Conservation (phyloP, 129 eudicot genomes). For the Glebionis coronaria region DNA sequence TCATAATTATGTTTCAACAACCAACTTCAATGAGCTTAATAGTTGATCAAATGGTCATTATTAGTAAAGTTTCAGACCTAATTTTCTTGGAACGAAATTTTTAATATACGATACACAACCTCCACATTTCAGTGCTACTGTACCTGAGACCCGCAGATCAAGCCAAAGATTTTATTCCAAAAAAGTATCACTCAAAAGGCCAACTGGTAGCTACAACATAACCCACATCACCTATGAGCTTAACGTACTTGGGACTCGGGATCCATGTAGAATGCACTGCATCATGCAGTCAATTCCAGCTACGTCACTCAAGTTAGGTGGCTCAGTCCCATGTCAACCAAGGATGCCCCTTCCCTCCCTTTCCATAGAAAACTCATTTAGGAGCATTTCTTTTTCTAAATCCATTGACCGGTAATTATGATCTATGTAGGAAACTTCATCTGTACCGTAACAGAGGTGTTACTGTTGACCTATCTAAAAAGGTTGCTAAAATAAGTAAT, state of each 20-base stretch:
- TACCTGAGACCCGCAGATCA: constrained; percentile 53
- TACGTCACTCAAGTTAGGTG: constrained; percentile 66
- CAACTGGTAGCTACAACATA: constrained; percentile 75
- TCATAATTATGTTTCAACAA: no score
- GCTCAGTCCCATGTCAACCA: constrained; percentile 75
- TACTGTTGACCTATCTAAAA: no score
- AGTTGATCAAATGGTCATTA: no score
- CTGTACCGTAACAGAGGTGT: no score
- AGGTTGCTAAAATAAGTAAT: no score
- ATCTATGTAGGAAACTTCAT: no score
- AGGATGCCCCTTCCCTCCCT: constrained; percentile 62
- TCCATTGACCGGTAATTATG: constrained; percentile 71
- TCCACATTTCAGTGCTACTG: constrained; percentile 45
- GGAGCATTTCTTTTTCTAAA: constrained; percentile 74
- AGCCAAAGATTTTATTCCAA: constrained; percentile 66
- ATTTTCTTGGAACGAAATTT: constrained; percentile 86
- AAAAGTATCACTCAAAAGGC: constrained; percentile 78
- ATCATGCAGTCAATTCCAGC: constrained; percentile 75
- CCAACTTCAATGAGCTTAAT: no score
- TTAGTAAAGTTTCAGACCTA: constrained; percentile 71
- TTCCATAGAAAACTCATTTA: constrained; percentile 65
- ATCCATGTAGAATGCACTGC: constrained; percentile 87
- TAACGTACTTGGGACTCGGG: constrained; percentile 74
- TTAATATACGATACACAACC: constrained; percentile 88
- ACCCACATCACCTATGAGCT: constrained; percentile 75